Conservation (phyloP, 495 filamentous ascomycete species). For the Aspergillus homomorphus region DNA sequence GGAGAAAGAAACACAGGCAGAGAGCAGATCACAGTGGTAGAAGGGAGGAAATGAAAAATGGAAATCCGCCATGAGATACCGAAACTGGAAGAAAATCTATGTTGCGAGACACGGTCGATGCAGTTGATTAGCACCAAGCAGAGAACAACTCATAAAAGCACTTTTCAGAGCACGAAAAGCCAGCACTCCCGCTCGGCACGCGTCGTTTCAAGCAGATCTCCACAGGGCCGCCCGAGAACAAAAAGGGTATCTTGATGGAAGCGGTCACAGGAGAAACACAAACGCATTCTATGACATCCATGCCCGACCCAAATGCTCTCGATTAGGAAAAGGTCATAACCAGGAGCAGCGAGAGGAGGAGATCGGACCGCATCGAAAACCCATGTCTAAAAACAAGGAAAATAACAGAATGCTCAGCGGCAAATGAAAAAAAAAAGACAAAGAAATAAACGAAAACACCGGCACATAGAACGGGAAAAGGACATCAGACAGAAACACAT, state of each 20-base stretch:
- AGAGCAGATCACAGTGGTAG: slow-evolving; percentile 26
- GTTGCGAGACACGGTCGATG: slow-evolving; percentile 43
- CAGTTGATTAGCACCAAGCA: slow-evolving; percentile 44
- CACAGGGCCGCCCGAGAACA: slow-evolving; percentile 40
- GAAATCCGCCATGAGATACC: slow-evolving; percentile 51
- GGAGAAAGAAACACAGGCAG: slow-evolving; percentile 35
- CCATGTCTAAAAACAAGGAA: slow-evolving; percentile 42
- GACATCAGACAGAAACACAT: background rate
- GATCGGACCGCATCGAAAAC: slow-evolving; percentile 46
- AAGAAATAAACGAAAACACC: slow-evolving; percentile 17
- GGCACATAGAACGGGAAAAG: slow-evolving; percentile 22
- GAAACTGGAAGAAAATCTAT: slow-evolving; percentile 49
- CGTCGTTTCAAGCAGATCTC: slow-evolving; percentile 44
- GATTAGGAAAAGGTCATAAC: slow-evolving; percentile 28
- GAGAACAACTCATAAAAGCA: slow-evolving; percentile 46
- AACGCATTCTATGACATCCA: slow-evolving; percentile 79
- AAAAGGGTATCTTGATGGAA: slow-evolving; percentile 59
- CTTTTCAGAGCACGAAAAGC: slow-evolving; percentile 42
- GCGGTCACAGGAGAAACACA: slow-evolving; percentile 55
- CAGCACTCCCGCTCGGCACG: slow-evolving; percentile 41
- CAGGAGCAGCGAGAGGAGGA: slow-evolving; percentile 34
- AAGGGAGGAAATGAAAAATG: slow-evolving; percentile 29
- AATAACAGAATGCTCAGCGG: slow-evolving; percentile 27
- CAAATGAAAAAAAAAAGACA: slow-evolving; percentile 12
- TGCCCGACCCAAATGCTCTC: slow-evolving; percentile 50